Evolutionary conservation across 129 eudicot species (phyloP), one percentile per base, ranked within the genome.

Genomic region (Glebionis coronaria): DNA sequence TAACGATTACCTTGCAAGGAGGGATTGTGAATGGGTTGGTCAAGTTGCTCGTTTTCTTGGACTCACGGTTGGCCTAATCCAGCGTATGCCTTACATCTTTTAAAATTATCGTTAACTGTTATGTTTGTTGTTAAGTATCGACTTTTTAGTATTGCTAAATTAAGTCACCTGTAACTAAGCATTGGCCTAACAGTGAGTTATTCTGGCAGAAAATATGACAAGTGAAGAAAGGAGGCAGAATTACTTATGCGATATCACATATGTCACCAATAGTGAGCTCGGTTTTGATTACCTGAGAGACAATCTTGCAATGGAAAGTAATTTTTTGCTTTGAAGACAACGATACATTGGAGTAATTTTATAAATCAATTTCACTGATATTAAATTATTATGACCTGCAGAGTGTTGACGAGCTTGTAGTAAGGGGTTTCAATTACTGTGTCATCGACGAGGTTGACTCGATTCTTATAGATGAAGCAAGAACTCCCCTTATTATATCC

Each of bases 281-380:
- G 99, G 99, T 66, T 94, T 94, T 86, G 99, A 94, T 84, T 94
- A 80, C 90, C 73, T 94, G 76, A 84, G 99, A 78, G 99, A 94
- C 72, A 94, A 94, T 87, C 99, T 94, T 81, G 97, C 99, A 90
- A 94, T 90, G 99, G 99, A 87, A 94, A 84, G 99, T 94, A 82
- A 81, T 69, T 82, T 76, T 74, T 75, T 73, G 68, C 65, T 63
- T 78, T 57, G 25, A 50, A 28, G 56, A 59, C 49, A 67, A 69
- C 62, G 4, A 51, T 29, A 40, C 15, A 44, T 40, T 52, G 4
- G 4, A 46, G 28, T 40, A 47, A 19, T 1, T 5, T 16, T 44
- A 18, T 11, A 35, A 49, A 28, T 45, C 44, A 71, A 53, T 27
- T 61, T 69, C 53, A 60, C 55, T 42, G 57, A 47, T 68, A 56